Conservation (phyloP, 805 yeast species). For the Metschnikowia cerradonensis region DNA sequence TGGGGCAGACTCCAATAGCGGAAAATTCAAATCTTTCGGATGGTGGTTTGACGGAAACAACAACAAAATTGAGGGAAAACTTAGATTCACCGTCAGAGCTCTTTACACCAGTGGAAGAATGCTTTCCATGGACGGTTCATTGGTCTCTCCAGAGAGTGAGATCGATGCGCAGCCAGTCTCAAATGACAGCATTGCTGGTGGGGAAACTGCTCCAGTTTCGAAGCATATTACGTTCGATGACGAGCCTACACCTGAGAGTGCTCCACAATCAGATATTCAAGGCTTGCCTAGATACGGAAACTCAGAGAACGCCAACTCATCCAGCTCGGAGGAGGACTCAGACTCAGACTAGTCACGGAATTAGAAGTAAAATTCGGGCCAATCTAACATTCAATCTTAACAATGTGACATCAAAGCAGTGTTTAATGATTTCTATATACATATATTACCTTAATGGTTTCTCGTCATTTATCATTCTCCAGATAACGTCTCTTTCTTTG, state of each 20-base stretch:
- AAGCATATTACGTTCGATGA: slow-evolving; percentile 18
- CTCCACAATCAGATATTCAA: background rate
- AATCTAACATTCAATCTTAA: background rate
- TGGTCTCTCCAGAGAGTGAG: slow-evolving; percentile 56
- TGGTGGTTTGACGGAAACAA: slow-evolving; percentile 83
- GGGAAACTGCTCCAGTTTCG: slow-evolving; percentile 11
- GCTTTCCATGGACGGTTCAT: slow-evolving; percentile 84
- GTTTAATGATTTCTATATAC: slow-evolving; percentile 7
- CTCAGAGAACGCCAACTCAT: slow-evolving; percentile 3
- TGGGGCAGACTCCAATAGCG: slow-evolving; percentile 16
- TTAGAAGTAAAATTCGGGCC: background rate
- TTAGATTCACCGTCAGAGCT: slow-evolving; percentile 68
- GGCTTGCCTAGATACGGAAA: slow-evolving; percentile 6
- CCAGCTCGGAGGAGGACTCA: slow-evolving; percentile 13
- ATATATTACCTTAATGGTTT: slow-evolving; percentile 11
- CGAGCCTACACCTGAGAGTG: slow-evolving; percentile 5
- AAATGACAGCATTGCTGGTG: slow-evolving; percentile 25
- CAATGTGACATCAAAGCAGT: slow-evolving; percentile 5
- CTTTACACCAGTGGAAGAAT: slow-evolving; percentile 76
- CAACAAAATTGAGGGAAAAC: slow-evolving; percentile 73
- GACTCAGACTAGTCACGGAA: slow-evolving; percentile 8
- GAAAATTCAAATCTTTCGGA: slow-evolving; percentile 60
- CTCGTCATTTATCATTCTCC: slow-evolving; percentile 43
- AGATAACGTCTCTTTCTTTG: slow-evolving; percentile 36
- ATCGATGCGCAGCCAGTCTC: slow-evolving; percentile 52